Evolutionary conservation across 2,329 filamentous ascomycete genomes (phyloP).

Genomic region (Stagonosporopsis cucurbitacearum): DNA sequence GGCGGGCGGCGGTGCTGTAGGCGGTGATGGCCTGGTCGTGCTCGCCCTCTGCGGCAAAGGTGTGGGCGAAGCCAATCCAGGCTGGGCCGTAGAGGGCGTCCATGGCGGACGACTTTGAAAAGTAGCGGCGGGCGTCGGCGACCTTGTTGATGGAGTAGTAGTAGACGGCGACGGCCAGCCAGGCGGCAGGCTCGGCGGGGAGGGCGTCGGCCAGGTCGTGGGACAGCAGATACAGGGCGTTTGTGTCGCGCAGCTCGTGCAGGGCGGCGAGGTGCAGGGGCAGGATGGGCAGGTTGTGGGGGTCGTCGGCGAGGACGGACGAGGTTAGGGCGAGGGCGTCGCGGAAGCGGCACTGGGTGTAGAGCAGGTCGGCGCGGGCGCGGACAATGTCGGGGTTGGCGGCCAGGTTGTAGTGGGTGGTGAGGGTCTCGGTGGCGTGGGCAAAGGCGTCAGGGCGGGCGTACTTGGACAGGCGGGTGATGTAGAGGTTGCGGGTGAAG

Average conservation of each 20-base stretch:
- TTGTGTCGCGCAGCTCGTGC: constrained; percentile 85
- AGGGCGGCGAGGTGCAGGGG: constrained; percentile 91
- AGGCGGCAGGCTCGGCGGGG: constrained; percentile 88
- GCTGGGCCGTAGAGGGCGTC: constrained; percentile 96
- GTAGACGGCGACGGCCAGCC: constrained; percentile 94
- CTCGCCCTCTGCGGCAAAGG: constrained; percentile 95
- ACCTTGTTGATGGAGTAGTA: constrained; percentile 90
- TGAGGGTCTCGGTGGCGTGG: constrained; percentile 85
- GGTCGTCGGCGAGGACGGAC: constrained; percentile 79
- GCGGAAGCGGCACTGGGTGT: constrained; percentile 91
- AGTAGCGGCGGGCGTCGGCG: constrained; percentile 91
- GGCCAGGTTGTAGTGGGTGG: constrained; percentile 88
- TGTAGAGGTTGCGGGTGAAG: constrained; percentile 96
- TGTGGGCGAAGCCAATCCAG: constrained; percentile 99
- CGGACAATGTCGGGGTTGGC: constrained; percentile 89
- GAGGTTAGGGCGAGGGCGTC: constrained; percentile 86
- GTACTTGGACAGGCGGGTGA: constrained; percentile 93
- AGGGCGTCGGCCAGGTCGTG: constrained; percentile 93
- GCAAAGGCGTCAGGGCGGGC: constrained; percentile 83
- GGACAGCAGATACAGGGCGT: constrained; percentile 86
- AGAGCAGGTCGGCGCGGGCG: constrained; percentile 87
- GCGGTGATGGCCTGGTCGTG: constrained; percentile 98
- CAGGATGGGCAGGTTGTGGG: constrained; percentile 87
- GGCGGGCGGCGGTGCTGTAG: constrained; percentile 89
- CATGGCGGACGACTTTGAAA: constrained; percentile 97